These are phyloP conservation scores for Fusarium multiceps DNA, from an alignment of 2,329 filamentous ascomycete species.

Conservation along the genomic window DNA sequence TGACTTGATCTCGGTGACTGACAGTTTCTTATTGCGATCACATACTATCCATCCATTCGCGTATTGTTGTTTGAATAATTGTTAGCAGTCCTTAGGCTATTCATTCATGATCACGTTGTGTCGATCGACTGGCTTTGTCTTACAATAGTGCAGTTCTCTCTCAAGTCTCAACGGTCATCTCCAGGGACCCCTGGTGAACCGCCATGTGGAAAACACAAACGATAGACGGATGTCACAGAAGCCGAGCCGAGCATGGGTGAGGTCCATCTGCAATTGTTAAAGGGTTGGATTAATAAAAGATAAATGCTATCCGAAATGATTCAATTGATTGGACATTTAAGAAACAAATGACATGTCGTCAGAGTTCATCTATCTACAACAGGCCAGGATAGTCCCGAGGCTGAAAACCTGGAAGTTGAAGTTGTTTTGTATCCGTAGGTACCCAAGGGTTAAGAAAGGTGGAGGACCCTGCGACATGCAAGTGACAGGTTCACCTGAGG, in stretches of 20 bases:
- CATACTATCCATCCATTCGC: neutral
- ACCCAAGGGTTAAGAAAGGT: neutral
- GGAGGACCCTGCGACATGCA: constrained; percentile 1
- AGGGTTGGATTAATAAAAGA: constrained; percentile 15
- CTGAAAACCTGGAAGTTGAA: neutral
- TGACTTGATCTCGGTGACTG: neutral
- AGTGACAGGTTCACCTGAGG: constrained; percentile 46
- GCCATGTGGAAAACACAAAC: constrained; percentile 44
- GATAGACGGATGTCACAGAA: constrained; percentile 29
- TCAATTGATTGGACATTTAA: neutral
- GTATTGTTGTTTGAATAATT: neutral
- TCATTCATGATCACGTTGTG: neutral
- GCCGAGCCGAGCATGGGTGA: constrained; percentile 24
- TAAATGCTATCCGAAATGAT: constrained; percentile 1
- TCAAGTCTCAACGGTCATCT: neutral
- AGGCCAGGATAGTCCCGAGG: neutral
- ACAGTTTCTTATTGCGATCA: neutral
- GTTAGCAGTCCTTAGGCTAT: neutral
- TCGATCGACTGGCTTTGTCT: neutral
- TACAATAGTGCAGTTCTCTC: neutral
- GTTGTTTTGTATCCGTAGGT: neutral
- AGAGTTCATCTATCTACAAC: neutral
- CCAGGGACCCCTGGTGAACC: constrained; percentile 26
- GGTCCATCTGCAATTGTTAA: constrained; percentile 13
- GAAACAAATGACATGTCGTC: neutral